Base-by-base conservation (phyloP, 139 green algal species). In the Chlamydomonas applanata region DNA sequence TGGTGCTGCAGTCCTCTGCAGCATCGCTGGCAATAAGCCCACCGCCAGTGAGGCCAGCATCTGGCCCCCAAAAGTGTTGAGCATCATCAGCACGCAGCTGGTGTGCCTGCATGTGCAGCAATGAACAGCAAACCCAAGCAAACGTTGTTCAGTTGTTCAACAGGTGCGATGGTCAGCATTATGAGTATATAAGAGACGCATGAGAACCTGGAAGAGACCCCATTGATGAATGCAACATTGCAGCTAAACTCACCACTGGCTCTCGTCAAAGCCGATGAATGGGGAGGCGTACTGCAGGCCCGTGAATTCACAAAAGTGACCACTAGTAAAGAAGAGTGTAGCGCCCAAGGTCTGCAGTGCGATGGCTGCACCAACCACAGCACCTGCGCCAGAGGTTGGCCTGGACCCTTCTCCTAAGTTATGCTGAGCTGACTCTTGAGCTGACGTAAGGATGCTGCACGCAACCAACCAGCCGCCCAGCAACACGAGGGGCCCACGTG, bases 271-370 rank as follows among this genome's bases (percentile, higher is more conserved):
- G 1, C 94, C 93, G n/a, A 96, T 88, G 78, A 97, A 98, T 0
- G 87, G 89, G 66, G 91, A 89, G 17, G 87, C 88, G 78, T 94
- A 97, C 61, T 97, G 87, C 54, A 98, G 79, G 24, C 92, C 91
- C 9, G 89, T 89, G 73, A 98, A 97, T 76, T 96, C 87, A 80
- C 91, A 97, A n/a, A 93, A 90, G 83, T 98, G 94, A 16, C 89
- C 89, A 22, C 80, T 94, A 40, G 78, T 83, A 71, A 93, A 97
- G 76, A 97, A 97, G 25, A 83, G 74, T 64, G 72, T 40, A 45
- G 72, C 73, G 30, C 53, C 61, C 57, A 83, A 5, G 7, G 30
- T 35, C 4, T 66, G n/a, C 59, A 66, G 25, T 9, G 59, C 25
- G 59, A 29, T 52, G 17, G 63, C 63, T 27, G 17, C 34, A 17